Evolutionary conservation across 164 flowering plant genomes (phyloP).

Genomic region (Malania oleifera): DNA sequence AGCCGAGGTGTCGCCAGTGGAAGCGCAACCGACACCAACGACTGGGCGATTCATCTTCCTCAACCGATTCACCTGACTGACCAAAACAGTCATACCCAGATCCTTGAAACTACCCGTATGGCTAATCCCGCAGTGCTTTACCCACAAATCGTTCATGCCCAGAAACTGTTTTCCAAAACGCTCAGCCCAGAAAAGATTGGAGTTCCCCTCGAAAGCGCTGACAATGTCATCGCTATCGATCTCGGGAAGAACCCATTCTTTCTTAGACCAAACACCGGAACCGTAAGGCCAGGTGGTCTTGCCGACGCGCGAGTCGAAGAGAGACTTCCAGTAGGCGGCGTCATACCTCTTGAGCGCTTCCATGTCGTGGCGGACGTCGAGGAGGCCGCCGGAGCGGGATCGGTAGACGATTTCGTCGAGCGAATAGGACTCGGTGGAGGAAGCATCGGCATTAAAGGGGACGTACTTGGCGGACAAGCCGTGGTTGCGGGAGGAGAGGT

Average conservation of each 20-base stretch:
- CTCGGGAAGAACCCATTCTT: conserved; percentile 88
- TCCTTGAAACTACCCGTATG: conserved; percentile 84
- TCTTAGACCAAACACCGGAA: conserved; percentile 89
- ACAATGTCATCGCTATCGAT: conserved; percentile 75
- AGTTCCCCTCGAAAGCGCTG: conserved; percentile 76
- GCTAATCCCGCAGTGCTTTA: conserved; percentile 76
- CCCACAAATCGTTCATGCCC: conserved; percentile 89
- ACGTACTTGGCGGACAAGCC: conserved; percentile 80
- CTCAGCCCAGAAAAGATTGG: conserved; percentile 91
- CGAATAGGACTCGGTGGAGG: conserved; percentile 64
- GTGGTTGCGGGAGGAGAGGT: conserved; percentile 19
- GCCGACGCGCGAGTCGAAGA: conserved; percentile 81
- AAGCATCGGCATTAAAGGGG: conserved; percentile 50
- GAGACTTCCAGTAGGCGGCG: conserved; percentile 64
- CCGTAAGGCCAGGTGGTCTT: conserved; percentile 91
- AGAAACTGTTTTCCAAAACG: conserved; percentile 72
- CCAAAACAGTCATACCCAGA: conserved; percentile 82
- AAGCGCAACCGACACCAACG: conserved; percentile 49
- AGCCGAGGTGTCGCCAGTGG: conserved; percentile 79
- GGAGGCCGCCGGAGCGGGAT: conserved; percentile 74
- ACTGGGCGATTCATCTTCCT: conserved; percentile 40
- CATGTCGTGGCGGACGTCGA: conserved; percentile 83
- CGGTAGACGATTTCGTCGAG: conserved; percentile 88
- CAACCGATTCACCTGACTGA: conserved; percentile 70
- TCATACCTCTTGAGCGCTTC: conserved; percentile 55